Conservation (phyloP, 805 yeast species). For the Hermanozyma aechmeae region DNA sequence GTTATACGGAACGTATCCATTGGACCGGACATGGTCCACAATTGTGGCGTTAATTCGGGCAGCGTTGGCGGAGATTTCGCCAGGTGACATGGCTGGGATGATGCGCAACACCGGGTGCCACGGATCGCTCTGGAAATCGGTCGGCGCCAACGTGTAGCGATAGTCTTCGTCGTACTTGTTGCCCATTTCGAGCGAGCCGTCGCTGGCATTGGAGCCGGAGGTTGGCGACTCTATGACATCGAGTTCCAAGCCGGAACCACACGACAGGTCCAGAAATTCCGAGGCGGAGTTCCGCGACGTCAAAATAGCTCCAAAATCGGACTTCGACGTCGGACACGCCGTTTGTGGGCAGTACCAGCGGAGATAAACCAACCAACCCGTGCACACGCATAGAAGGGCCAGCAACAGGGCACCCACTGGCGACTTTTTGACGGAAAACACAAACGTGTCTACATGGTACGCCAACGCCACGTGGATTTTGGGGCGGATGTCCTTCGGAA, state of each 20-base stretch:
- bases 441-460: slow-evolving; percentile 30
- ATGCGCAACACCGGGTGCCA: slow-evolving; percentile 3
- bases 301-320: not conserved
- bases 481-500: slow-evolving; percentile 46
- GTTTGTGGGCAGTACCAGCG: too few relatives aligned
- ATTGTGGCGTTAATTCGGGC: slow-evolving; percentile 2
- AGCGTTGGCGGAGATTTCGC: slow-evolving; percentile 2
- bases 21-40: slow-evolving; percentile 5
- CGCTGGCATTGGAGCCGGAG: too few relatives aligned
- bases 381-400: too few relatives aligned
- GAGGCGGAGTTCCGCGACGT: not conserved
- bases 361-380: too few relatives aligned
- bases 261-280: not conserved
- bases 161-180: not conserved
- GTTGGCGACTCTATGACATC: too few relatives aligned
- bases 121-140: slow-evolving; percentile 5
- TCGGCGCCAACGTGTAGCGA: slow-evolving; percentile 2
- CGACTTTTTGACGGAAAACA: slow-evolving; percentile 16
- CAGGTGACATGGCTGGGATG: slow-evolving; percentile 1
- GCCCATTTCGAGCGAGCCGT: too few relatives aligned
- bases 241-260: not conserved
- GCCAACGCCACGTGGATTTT: slow-evolving; percentile 39
- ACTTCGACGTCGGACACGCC: not conserved
- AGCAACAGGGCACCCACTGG: too few relatives aligned
- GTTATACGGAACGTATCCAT: slow-evolving; percentile 4